These are phyloP conservation scores for Cladosporium sp. DNA, from an alignment of 2,329 filamentous ascomycete genomes.

Conservation along the genomic window DNA sequence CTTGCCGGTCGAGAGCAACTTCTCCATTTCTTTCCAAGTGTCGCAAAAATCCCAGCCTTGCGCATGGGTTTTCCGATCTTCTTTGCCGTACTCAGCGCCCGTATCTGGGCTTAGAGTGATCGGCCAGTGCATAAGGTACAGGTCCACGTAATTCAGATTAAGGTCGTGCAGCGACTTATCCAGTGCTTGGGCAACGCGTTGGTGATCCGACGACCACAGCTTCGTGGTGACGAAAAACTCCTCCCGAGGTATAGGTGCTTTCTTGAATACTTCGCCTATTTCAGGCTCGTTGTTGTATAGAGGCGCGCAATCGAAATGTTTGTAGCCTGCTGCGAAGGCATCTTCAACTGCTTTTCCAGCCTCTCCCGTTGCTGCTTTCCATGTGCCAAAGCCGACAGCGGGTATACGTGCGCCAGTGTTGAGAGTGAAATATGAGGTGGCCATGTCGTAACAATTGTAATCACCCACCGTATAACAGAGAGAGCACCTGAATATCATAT, in stretches of 20 bases:
- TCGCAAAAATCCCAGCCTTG: conserved; percentile 17
- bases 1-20: conserved; percentile 16
- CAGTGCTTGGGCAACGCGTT: conserved; percentile 1
- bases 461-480: no score
- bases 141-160: conserved; percentile 44
- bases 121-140: conserved; percentile 50
- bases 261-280: conserved; percentile 22
- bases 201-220: conserved; percentile 51
- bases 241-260: conserved; percentile 18
- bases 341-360: conserved; percentile 23
- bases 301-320: conserved; percentile 29
- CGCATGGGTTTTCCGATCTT: conserved; percentile 6
- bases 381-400: conserved; percentile 36
- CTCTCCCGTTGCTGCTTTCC: conserved; percentile 33
- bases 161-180: conserved; percentile 39
- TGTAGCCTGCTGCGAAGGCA: conserved; percentile 18
- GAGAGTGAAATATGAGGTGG: conserved; percentile 27
- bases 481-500: not conserved
- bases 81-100: conserved; percentile 29
- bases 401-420: conserved; percentile 37
- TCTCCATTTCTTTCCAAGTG: conserved; percentile 19
- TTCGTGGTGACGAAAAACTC: conserved; percentile 48
- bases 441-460: not conserved
- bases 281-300: conserved; percentile 30
- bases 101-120: conserved; percentile 34